A percentile compares a stretch with the other conserved stretches of the same genome.
Conservation (phyloP, 805 yeast genomes). For the Priceomyces medius region DNA sequence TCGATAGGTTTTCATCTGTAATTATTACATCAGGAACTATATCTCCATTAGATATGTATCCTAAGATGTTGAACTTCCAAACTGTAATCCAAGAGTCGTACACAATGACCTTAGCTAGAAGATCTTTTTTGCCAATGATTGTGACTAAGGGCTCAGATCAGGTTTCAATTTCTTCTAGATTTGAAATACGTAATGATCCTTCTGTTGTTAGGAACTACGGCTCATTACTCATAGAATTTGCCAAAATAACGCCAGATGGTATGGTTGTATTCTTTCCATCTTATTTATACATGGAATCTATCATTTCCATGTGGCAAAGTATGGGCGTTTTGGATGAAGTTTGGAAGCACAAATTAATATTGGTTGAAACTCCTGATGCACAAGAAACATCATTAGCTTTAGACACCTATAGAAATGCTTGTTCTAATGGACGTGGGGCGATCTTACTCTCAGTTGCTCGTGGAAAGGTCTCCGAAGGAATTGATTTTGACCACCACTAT, state of each 20-base stretch:
- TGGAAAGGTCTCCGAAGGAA: conserved; percentile 98
- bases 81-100: conserved; percentile 94
- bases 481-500: conserved; percentile 97
- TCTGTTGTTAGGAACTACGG: conserved; percentile 97
- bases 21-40: conserved; percentile 97
- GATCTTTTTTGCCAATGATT: conserved; percentile 92
- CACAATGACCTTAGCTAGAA: conserved; percentile 89
- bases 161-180: conserved; percentile 92
- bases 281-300: conserved; percentile 95
- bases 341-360: conserved; percentile 92
- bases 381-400: conserved; percentile 95
- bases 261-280: conserved; percentile 97
- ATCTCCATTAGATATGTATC: conserved; percentile 98
- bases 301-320: conserved; percentile 97
- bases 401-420: conserved; percentile 94
- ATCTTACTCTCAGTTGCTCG: conserved; percentile 95
- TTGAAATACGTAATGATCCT: conserved; percentile 96
- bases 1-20: conserved; percentile 88
- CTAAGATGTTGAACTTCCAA: conserved; percentile 90
- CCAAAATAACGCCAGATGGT: conserved; percentile 97
- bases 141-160: conserved; percentile 98
- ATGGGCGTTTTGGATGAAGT: conserved; percentile 98
- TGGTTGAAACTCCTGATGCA: conserved; percentile 98
- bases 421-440: conserved; percentile 97
- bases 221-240: conserved; percentile 82